Evolutionary conservation across 2,329 filamentous ascomycete species (phyloP), one percentile per base, ranked within the genome.

Genomic region (Aspergillus ustus): DNA sequence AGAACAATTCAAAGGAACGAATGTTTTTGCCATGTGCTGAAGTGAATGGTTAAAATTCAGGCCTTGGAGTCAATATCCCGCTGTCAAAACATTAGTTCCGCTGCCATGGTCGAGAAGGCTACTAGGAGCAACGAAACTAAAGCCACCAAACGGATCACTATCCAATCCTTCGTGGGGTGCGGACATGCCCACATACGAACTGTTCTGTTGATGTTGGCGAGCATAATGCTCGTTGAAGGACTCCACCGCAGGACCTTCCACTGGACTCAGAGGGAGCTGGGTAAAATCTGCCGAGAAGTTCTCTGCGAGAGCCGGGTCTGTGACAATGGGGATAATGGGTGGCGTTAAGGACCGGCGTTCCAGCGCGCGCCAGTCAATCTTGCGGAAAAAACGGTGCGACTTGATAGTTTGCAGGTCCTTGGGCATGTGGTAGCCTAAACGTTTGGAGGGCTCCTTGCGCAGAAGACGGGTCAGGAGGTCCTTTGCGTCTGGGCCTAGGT

Each of bases 281-380:
- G 94, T 99, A 75, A 99, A 99, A 74, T 97, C 93, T n/a, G 84
- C 82, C 0, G 91, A 87, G 78, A 99, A 99, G 79, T 99, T 99
- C 85, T 99, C 96, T 0, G 95, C 95, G 50, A 97, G 83, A 75
- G 96, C 93, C 0, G 95, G 95, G 72, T 99, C 93, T 0, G 95
- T 98, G 72, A 99, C 94, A 71, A 98, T 84, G 17, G 95, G 95
- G 73, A 91, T 87, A 70, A 99, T 98, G 0, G 95, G 95, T 1
- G 95, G 91, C 69, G 91, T 89, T 51, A 97, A 69, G 77, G 97
- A 92, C 40, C 94, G 86, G 29, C 86, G 87, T 64, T 91, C 92
- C 15, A 99, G 85, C 70, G 89, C 90, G 78, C 88, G 89, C 95
- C 95, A 99, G 80, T 99, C 89, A 72, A 99, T 96, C 81, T 92